A percentile compares a stretch with the other conserved stretches of the same genome.
These are phyloP conservation scores for Monosporascus sp. DNA, from an alignment of 2,329 filamentous ascomycete species.

Conservation along the genomic window DNA sequence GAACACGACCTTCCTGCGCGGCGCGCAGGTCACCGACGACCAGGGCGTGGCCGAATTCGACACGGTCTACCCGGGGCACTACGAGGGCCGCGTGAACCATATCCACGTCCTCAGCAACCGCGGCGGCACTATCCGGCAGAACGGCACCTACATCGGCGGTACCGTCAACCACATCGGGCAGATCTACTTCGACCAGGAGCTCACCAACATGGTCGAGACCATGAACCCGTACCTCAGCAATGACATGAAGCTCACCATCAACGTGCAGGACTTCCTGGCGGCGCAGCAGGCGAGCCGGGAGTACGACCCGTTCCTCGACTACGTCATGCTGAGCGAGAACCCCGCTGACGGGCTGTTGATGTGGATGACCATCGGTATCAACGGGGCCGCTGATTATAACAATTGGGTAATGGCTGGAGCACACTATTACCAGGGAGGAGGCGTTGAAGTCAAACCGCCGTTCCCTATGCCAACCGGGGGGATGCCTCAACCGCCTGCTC, in stretches of 20 bases:
- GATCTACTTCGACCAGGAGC: slow-evolving; percentile 54
- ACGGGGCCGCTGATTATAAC: slow-evolving; percentile 28
- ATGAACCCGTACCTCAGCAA: slow-evolving; percentile 41
- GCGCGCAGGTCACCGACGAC: slow-evolving; percentile 35
- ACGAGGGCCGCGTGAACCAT: slow-evolving; percentile 34
- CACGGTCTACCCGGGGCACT: slow-evolving; percentile 41
- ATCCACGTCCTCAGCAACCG: slow-evolving; percentile 29
- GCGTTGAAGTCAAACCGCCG: slow-evolving; percentile 13
- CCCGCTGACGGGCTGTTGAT: slow-evolving; percentile 43
- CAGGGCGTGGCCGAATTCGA: slow-evolving; percentile 38
- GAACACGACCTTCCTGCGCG: slow-evolving; percentile 38
- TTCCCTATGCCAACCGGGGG: slow-evolving; percentile 8
- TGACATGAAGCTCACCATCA: slow-evolving; percentile 37
- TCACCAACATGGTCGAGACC: slow-evolving; percentile 44
- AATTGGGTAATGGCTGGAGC: slow-evolving; percentile 10
- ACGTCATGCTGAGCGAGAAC: slow-evolving; percentile 49
- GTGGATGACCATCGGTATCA: slow-evolving; percentile 47
- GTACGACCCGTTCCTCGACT: slow-evolving; percentile 46
- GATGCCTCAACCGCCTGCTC: slow-evolving; percentile 6
- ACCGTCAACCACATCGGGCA: slow-evolving; percentile 53
- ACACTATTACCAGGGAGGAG: slow-evolving; percentile 16
- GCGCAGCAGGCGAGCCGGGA: slow-evolving; percentile 30
- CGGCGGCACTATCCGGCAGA: slow-evolving; percentile 32
- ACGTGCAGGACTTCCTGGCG: slow-evolving; percentile 45
- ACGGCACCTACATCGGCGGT: slow-evolving; percentile 45